phyloP scores from a whole-genome alignment of 2,329 filamentous ascomycete species.

The Penicillium olsonii region DNA sequence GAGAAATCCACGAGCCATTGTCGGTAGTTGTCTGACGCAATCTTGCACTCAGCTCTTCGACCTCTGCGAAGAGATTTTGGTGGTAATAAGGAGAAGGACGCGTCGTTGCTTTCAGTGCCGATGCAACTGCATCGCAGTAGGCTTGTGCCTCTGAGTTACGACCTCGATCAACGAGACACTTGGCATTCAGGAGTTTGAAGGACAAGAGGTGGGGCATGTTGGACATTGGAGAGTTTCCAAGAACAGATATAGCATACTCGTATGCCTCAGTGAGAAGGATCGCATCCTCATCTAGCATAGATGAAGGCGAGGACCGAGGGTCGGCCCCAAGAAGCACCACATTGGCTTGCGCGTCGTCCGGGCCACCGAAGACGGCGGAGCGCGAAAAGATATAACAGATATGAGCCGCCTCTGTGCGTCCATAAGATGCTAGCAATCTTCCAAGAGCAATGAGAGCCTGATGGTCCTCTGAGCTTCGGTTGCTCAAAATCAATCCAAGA shows the following conservation, averaged over 20 bases:
- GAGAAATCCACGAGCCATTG: conserved; percentile 84
- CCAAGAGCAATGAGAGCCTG: conserved; percentile 78
- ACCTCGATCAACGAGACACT: conserved; percentile 80
- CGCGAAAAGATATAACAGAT: conserved; percentile 90
- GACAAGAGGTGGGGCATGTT: conserved; percentile 79
- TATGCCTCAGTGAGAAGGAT: conserved; percentile 96
- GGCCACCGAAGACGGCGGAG: conserved; percentile 71
- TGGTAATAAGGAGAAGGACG: conserved; percentile 87
- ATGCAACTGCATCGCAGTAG: conserved; percentile 83
- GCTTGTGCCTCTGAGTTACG: conserved; percentile 78
- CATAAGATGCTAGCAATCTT: conserved; percentile 79
- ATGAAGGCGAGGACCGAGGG: conserved; percentile 68
- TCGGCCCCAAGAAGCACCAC: conserved; percentile 86
- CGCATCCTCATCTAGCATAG: conserved; percentile 77
- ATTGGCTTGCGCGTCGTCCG: conserved; percentile 75
- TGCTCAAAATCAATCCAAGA: conserved; percentile 79
- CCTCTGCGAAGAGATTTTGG: conserved; percentile 66
- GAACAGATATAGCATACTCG: conserved; percentile 81
- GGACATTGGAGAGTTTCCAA: conserved; percentile 57
- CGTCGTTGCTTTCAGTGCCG: conserved; percentile 76
- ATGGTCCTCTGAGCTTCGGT: conserved; percentile 78
- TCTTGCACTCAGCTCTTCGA: conserved; percentile 82
- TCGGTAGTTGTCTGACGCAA: conserved; percentile 85
- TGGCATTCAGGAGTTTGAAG: conserved; percentile 89
- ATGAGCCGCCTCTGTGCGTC: conserved; percentile 86